Evolutionary conservation across 208 protist species (phyloP), one percentile per base, ranked within the genome.

Genomic region (Trypanosomatidae sp.): DNA sequence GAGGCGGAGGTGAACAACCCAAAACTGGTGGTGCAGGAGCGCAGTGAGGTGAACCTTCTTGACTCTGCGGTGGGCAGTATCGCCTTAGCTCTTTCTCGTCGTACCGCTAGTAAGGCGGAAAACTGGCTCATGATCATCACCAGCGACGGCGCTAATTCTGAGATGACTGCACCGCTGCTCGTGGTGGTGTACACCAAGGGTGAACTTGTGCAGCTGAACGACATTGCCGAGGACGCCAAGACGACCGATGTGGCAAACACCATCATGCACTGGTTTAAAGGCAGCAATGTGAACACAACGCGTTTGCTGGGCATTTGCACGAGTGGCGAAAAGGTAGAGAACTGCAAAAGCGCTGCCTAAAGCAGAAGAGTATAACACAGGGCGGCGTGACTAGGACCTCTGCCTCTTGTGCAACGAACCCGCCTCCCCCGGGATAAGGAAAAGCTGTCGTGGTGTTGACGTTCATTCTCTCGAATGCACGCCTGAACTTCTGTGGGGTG

Each of bases 41-140:
- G 71, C 66, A 92, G 89, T 71, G 76, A 87, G 30, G 77, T 92
- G 66, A 92, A 91, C 70, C 76, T 94, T 46, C 74, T 96, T 41
- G 91, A 96, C 71, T 72, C 82, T 33, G 71, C 80, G 3, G 55
- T 96, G 7, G 88, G 88, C 46, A 81, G 75, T 28, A 60, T 96
- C 52, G 80, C 82, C 19, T 53, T 94, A 39, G 75, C 81, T 3
- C 80, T 89, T 1, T 68, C 65, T 25, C 49, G 75, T 43, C 89
- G 88, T 69, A 89, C 88, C 30, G 72, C 71, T 6, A 44, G 28
- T 5, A 58, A 62, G 2, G 41, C 66, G 39, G 89, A 93, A 71
- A 92, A 87, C 74, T 96, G 91, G 91, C 76, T 94, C 36, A 69
- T 94, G 13, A 77, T 92, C 33, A 25, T 94, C 47, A 84, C 84